Conservation (phyloP, 768 basidiomycete genomes). For the Russula lepida region DNA sequence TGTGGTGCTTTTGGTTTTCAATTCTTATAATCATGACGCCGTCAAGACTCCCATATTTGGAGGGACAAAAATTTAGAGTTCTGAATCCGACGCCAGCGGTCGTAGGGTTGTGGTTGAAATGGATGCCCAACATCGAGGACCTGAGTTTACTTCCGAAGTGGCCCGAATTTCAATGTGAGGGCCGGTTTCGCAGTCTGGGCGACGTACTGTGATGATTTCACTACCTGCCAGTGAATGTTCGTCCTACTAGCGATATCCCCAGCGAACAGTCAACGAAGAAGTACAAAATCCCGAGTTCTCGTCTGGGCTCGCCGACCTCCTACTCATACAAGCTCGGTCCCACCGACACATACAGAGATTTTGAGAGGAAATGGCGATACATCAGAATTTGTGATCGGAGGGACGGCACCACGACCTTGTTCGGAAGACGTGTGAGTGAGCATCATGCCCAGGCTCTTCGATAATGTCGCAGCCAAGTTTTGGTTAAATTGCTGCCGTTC, state of each 20-base stretch:
- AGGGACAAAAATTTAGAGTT: neutral
- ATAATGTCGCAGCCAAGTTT: conserved; percentile 52
- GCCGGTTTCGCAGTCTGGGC: neutral
- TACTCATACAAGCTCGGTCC: conserved; percentile 45
- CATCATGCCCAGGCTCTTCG: conserved; percentile 61
- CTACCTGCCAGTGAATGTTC: neutral
- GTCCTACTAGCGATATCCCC: neutral
- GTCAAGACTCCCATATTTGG: neutral
- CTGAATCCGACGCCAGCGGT: neutral
- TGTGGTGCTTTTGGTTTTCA: neutral
- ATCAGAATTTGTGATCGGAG: conserved; percentile 60
- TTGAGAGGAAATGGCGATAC: conserved; percentile 79
- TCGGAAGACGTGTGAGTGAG: conserved; percentile 74
- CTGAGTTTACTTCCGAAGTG: neutral
- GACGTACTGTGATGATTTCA: neutral
- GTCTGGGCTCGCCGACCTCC: neutral
- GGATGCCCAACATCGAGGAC: neutral
- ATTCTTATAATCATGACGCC: neutral
- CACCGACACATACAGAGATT: conserved; percentile 60
- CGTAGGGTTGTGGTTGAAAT: neutral
- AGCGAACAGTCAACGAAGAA: neutral
- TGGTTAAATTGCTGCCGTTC: conserved; percentile 46
- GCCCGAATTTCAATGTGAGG: neutral
- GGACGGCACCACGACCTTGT: conserved; percentile 62
- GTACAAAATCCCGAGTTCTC: no score